Percentiles rank a stretch among this genome's conserved stretches.
Conservation (phyloP, 2,329 filamentous ascomycete genomes). For the Colletotrichum euphorbiae region DNA sequence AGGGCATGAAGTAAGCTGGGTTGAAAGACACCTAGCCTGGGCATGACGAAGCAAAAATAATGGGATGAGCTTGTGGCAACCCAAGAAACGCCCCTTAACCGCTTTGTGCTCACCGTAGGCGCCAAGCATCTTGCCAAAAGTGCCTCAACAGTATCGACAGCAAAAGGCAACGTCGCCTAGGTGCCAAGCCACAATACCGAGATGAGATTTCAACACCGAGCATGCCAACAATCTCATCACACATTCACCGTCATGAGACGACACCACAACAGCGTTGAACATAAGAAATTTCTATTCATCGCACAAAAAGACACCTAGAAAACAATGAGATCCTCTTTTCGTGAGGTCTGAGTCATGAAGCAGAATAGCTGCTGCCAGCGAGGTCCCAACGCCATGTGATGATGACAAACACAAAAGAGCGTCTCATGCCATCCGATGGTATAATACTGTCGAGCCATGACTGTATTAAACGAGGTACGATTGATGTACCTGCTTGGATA, state of each 20-base stretch:
- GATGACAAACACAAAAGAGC: slow-evolving; percentile 34
- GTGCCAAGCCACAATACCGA: slow-evolving; percentile 1
- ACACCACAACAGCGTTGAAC: neutral
- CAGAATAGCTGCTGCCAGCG: slow-evolving; percentile 32
- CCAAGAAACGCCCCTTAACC: neutral
- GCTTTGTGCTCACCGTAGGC: neutral
- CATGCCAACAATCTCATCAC: neutral
- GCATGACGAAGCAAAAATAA: neutral
- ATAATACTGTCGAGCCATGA: slow-evolving; percentile 33
- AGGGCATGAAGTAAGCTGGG: no score
- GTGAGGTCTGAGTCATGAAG: slow-evolving; percentile 30
- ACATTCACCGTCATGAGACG: neutral
- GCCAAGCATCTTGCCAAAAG: neutral
- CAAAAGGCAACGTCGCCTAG: neutral
- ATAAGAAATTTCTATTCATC: slow-evolving; percentile 34
- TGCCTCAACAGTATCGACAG: slow-evolving; percentile 1
- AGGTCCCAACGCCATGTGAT: slow-evolving; percentile 38
- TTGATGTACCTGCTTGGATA: slow-evolving; percentile 30
- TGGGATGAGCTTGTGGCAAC: neutral
- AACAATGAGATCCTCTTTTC: slow-evolving; percentile 23
- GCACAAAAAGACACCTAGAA: slow-evolving; percentile 23
- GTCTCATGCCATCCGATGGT: slow-evolving; percentile 29
- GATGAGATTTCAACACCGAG: neutral
- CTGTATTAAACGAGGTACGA: slow-evolving; percentile 34
- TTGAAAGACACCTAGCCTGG: no score